Percentiles rank a stretch among this genome's conserved stretches.
Conservation (phyloP, 352 stramenopile species). For the Phytophthora pisi region DNA sequence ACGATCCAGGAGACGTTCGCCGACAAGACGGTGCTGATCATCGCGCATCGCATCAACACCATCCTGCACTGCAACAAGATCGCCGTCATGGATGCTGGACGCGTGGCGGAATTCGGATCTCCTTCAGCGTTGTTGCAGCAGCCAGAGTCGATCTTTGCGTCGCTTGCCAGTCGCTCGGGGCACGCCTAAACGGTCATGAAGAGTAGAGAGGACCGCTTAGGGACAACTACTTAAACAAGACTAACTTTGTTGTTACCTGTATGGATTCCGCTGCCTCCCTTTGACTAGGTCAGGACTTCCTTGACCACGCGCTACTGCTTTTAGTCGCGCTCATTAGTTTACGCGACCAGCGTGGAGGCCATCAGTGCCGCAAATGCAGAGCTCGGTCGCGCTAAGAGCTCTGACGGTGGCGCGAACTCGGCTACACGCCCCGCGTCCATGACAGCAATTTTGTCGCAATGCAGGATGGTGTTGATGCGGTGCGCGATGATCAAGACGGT, state of each 20-base stretch:
- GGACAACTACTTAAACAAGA: too few species aligned
- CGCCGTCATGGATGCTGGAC: slow-evolving; percentile 87
- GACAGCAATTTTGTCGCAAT: slow-evolving; percentile 46
- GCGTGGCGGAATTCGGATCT: slow-evolving; percentile 90
- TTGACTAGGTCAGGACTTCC: too few species aligned
- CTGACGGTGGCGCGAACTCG: slow-evolving; percentile 76
- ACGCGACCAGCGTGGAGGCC: not conserved
- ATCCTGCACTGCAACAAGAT: slow-evolving; percentile 94
- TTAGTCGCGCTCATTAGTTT: too few species aligned
- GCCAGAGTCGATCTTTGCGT: slow-evolving; percentile 73
- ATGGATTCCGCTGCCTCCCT: too few species aligned
- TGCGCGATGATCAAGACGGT: slow-evolving; percentile 49
- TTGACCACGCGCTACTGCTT: too few species aligned
- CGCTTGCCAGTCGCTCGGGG: slow-evolving; percentile 38
- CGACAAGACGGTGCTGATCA: slow-evolving; percentile 93
- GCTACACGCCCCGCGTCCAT: slow-evolving; percentile 71
- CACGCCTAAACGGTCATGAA: not conserved
- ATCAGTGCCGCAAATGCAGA: slow-evolving; percentile 42
- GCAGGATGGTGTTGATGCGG: slow-evolving; percentile 12
- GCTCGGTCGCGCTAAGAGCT: slow-evolving; percentile 55
- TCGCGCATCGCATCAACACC: slow-evolving; percentile 95
- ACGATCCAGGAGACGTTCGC: slow-evolving; percentile 91
- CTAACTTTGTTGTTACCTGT: too few species aligned
- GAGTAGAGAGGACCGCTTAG: too few species aligned
- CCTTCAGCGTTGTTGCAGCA: slow-evolving; percentile 76